Percentiles rank a stretch among this genome's conserved stretches.
Evolutionary conservation across 225 moss, liverwort and hornwort species (phyloP).

Genomic region (Climacium dendroides): DNA sequence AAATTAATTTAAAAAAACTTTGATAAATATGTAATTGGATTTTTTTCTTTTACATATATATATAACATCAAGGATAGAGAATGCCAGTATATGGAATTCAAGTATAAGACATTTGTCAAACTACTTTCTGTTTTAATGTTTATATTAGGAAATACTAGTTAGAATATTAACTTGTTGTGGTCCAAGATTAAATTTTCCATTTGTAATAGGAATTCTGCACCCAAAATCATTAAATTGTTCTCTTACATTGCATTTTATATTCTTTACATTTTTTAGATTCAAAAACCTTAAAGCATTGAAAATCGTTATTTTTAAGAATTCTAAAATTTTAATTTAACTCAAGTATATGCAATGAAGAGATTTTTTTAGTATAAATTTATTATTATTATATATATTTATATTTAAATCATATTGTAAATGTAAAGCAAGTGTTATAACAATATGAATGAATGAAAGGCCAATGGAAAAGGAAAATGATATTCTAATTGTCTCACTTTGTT

Average conservation of each 20-base stretch:
- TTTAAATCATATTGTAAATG: neutral
- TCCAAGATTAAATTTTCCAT: neutral
- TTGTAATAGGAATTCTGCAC: neutral
- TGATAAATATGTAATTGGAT: neutral
- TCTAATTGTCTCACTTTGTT: neutral
- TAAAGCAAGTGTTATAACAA: neutral
- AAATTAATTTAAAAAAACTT: neutral
- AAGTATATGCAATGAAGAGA: neutral
- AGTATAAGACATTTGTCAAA: neutral
- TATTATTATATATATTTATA: neutral
- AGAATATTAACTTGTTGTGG: neutral
- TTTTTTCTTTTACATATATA: neutral
- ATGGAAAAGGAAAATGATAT: neutral
- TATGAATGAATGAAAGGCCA: neutral
- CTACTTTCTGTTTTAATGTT: neutral
- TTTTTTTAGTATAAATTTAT: neutral
- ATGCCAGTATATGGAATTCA: neutral
- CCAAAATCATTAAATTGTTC: no score
- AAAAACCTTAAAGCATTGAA: neutral
- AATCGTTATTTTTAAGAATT: neutral
- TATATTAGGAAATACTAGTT: neutral
- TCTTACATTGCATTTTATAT: neutral
- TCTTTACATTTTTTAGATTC: neutral
- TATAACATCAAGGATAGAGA: fast-evolving
- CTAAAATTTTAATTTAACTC: neutral